Evolutionary conservation across 192 early-diverging fungal species (phyloP), one percentile per base, ranked within the genome.

Genomic region (Backusella liffmaniae): DNA sequence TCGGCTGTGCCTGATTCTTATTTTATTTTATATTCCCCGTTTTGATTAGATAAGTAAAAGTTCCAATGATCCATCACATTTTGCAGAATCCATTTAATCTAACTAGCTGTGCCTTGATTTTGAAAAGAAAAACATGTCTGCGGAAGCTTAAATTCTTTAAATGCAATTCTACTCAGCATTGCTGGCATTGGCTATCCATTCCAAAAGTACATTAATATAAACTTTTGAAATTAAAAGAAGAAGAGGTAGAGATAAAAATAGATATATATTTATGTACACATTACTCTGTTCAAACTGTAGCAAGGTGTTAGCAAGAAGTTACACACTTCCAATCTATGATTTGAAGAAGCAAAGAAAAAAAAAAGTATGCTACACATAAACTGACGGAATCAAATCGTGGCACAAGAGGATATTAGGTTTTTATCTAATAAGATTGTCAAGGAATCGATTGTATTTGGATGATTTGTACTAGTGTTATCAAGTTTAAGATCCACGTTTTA

Each of bases 21-120:
- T 9, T 62, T 13, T 29, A 29, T 62, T 62, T 13, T 29, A 29
- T 62, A 62, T 29, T 62, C 8, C 23, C 56, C 4, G 29, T 23
- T 62, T 62, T 29, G 56, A 29, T 49, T 62, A 62, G 56, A 29
- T 62, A 62, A 62, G 9, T 62, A 62, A 62, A 53, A 49, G 46
- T 18, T 49, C 23, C 16, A 62, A 62, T 62, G 9, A 26, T 12
- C 12, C 3, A 26, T 29, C 56, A 62, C 9, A n/a, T 62, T 49
- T 49, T 49, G 18, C 6, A n/a, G 46, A 62, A 29, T 26, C 23
- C 53, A 3, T 18, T 21, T 56, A 56, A 26, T 29, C 3, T 13
- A 62, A n/a, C 26, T 26, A 29, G 10, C 13, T 29, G 56, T 29
- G 23, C 56, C 56, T 62, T 23, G 9, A 62, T 62, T 62, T 62